Conservation (phyloP, 768 basidiomycete species). For the Amanita jacksonii region DNA sequence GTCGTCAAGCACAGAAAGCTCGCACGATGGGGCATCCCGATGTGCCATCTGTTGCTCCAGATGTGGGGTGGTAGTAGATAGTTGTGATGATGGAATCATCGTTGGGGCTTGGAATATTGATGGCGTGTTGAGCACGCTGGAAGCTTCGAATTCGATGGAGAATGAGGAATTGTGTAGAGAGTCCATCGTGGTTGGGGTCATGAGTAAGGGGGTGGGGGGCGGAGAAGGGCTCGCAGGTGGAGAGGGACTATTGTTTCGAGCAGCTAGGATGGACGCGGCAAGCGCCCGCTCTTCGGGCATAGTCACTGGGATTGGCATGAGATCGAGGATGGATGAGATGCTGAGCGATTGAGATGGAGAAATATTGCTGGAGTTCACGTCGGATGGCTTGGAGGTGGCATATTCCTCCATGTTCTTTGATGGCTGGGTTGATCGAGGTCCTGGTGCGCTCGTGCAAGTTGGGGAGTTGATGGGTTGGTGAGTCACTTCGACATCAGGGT, state of each 20-base stretch:
- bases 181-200: not conserved
- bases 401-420: not conserved
- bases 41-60: not conserved
- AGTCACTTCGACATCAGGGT: too few relatives aligned
- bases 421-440: not conserved
- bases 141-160: not conserved
- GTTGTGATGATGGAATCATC: not conserved
- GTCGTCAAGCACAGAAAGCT: not conserved
- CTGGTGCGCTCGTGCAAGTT: too few relatives aligned
- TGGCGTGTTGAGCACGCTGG: conserved; percentile 2
- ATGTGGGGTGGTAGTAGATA: not conserved
- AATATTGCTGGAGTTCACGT: not conserved
- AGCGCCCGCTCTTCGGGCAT: conserved; percentile 1
- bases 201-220: too few relatives aligned
- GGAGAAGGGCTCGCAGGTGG: not conserved
- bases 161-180: not conserved
- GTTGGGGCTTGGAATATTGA: not conserved
- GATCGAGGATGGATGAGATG: conserved; percentile 4
- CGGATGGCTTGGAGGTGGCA: too few relatives aligned
- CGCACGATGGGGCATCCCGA: not conserved
- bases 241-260: not conserved
- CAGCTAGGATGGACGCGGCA: conserved; percentile 3
- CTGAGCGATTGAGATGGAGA: not conserved
- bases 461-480: too few relatives aligned
- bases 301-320: conserved; percentile 4